phyloP scores from a whole-genome alignment of 2,329 filamentous ascomycete genomes.

The Stachybotrys chartarum region DNA sequence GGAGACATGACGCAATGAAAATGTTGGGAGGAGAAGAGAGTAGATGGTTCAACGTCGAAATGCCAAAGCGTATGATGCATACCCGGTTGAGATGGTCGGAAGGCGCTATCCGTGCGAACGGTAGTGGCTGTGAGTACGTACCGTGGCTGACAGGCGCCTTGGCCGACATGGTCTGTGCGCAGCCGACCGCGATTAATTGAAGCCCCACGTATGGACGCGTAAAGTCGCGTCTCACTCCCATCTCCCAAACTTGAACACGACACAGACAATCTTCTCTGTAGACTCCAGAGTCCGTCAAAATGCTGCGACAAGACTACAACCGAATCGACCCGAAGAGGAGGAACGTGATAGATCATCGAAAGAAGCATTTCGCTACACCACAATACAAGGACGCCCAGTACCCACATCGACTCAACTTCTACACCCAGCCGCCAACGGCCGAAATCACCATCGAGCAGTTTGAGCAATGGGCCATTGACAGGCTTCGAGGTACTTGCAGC shows the following conservation, averaged over 20 bases:
- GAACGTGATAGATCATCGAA: slow-evolving; percentile 69
- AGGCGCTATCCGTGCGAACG: too few relatives aligned
- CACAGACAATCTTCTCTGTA: slow-evolving; percentile 1
- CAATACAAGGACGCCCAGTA: slow-evolving; percentile 74
- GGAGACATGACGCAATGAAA: background rate
- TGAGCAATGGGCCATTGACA: slow-evolving; percentile 96
- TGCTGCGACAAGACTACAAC: slow-evolving; percentile 45
- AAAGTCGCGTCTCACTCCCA: slow-evolving; percentile 22
- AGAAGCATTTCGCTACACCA: slow-evolving; percentile 76
- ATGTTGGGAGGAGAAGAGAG: background rate
- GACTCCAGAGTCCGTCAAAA: slow-evolving; percentile 15
- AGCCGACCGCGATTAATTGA: slow-evolving; percentile 12
- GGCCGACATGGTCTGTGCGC: background rate
- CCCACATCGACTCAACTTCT: slow-evolving; percentile 85
- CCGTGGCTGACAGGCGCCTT: too few relatives aligned
- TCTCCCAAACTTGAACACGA: slow-evolving; percentile 4
- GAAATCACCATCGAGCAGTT: slow-evolving; percentile 97
- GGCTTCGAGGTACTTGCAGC: slow-evolving; percentile 59
- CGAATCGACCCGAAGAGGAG: slow-evolving; percentile 65
- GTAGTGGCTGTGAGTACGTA: too few relatives aligned
- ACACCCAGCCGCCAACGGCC: slow-evolving; percentile 76
- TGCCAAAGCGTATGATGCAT: too few relatives aligned
- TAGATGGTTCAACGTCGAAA: too few relatives aligned
- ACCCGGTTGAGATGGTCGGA: too few relatives aligned
- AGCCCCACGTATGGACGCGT: slow-evolving; percentile 20